These are phyloP conservation scores for Solanum etuberosum DNA, from an alignment of 257 asterid species.

Conservation along the genomic window DNA sequence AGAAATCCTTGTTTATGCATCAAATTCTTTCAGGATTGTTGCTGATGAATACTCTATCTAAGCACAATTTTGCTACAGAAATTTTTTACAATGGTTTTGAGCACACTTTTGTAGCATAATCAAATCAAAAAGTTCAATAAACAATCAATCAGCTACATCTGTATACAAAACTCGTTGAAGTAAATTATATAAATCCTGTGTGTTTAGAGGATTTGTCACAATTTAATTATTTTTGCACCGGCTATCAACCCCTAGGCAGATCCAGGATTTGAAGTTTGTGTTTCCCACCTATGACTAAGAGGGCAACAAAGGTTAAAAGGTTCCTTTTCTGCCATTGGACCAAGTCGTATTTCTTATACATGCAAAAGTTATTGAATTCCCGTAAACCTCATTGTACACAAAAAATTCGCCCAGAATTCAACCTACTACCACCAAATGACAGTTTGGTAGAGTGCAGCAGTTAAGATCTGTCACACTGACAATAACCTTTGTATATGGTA, in stretches of 20 bases:
- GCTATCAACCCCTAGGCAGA: not conserved
- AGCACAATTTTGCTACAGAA: not conserved
- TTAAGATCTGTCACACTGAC: not conserved
- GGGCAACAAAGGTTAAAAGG: not conserved
- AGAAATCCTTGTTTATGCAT: not conserved
- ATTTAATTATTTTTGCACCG: not conserved
- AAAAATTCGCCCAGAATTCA: not conserved
- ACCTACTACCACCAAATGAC: not conserved
- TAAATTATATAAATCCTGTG: not conserved
- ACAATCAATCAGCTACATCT: not conserved
- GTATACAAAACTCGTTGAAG: not conserved
- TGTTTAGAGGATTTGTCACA: not conserved
- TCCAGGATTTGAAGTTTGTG: not conserved
- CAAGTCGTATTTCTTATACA: not conserved
- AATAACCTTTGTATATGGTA: not conserved
- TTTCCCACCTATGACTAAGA: not conserved
- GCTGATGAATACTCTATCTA: not conserved
- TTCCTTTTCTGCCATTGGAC: not conserved
- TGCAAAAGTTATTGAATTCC: not conserved
- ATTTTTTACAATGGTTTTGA: not conserved
- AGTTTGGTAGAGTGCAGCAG: constrained; percentile 7
- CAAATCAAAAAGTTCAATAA: not conserved
- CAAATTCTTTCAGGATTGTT: not conserved
- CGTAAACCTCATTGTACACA: not conserved
- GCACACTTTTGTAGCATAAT: not conserved